These are phyloP conservation scores for Candida khao-thaluensis DNA, from an alignment of 805 yeast species.

Conservation along the genomic window DNA sequence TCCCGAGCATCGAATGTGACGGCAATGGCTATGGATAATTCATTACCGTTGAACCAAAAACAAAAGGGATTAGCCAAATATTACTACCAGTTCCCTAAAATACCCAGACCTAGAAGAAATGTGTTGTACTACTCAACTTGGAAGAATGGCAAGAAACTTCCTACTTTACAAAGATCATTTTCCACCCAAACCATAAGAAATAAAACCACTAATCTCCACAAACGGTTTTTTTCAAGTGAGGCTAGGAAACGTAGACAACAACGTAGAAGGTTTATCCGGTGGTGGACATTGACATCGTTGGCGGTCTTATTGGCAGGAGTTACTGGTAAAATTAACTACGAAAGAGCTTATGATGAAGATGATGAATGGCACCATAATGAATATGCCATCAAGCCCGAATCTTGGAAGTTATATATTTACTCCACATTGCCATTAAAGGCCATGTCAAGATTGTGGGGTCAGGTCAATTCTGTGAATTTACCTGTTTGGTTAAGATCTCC, in stretches of 20 bases:
- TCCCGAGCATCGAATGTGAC: constrained; percentile 41
- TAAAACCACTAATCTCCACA: constrained; percentile 37
- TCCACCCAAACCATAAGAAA: constrained; percentile 32
- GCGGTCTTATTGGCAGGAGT: constrained; percentile 55
- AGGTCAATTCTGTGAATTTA: constrained; percentile 72
- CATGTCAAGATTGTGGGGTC: constrained; percentile 92
- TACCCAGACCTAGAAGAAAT: constrained; percentile 57
- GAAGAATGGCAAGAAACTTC: constrained; percentile 14
- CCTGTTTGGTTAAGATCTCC: constrained; percentile 89
- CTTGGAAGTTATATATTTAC: constrained; percentile 90
- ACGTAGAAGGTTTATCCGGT: constrained; percentile 41
- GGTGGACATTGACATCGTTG: constrained; percentile 57
- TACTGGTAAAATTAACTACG: constrained; percentile 45
- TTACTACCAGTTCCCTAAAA: constrained; percentile 48
- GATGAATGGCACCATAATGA: constrained; percentile 29
- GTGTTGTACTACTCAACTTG: constrained; percentile 48
- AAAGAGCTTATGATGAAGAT: constrained; percentile 28
- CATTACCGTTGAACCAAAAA: constrained; percentile 17
- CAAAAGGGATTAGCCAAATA: constrained; percentile 22
- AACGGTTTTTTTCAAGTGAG: constrained; percentile 42
- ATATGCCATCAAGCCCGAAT: constrained; percentile 58
- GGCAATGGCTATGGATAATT: constrained; percentile 27
- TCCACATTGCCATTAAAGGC: constrained; percentile 89
- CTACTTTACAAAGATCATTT: constrained; percentile 25
- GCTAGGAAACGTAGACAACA: constrained; percentile 41